Percentiles rank a stretch among this genome's conserved stretches.
These are phyloP conservation scores for Globisporangium takayamanum DNA, from an alignment of 352 stramenopile species.

Conservation along the genomic window DNA sequence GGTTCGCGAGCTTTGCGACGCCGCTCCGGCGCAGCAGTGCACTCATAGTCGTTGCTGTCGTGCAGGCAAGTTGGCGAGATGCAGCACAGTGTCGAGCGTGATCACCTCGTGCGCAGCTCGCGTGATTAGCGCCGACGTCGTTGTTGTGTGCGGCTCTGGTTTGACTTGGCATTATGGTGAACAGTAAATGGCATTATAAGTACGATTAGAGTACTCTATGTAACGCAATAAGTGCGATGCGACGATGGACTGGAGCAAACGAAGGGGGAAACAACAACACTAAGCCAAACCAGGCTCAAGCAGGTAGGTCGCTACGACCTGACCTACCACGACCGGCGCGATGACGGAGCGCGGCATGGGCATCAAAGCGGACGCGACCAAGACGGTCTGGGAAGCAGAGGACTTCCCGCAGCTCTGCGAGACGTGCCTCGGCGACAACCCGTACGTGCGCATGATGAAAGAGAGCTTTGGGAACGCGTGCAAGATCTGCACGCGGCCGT, in stretches of 20 bases:
- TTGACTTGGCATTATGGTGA: background rate
- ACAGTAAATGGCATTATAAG: too few species aligned
- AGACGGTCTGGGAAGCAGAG: constrained; percentile 88
- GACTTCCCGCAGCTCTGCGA: constrained; percentile 98
- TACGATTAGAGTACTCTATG: too few species aligned
- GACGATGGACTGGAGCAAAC: too few species aligned
- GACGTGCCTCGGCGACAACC: constrained; percentile 98
- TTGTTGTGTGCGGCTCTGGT: background rate
- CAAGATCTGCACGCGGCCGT: constrained; percentile 97
- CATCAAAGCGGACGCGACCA: constrained; percentile 84
- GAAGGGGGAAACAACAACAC: background rate
- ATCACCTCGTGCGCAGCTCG: background rate
- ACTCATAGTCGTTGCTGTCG: constrained; percentile 5
- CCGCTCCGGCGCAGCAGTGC: constrained; percentile 31
- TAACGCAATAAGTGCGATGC: too few species aligned
- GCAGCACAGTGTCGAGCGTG: background rate
- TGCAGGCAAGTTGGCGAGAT: background rate
- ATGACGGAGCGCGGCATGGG: constrained; percentile 84
- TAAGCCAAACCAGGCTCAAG: background rate
- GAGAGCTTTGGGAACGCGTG: constrained; percentile 94
- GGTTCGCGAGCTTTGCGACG: constrained; percentile 43
- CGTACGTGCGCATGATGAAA: constrained; percentile 99
- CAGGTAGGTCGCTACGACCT: background rate
- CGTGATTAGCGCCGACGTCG: too few species aligned
- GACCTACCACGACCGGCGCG: background rate